Evolutionary conservation across 345 rosid genomes (phyloP), one percentile per base, ranked within the genome.

Genomic region (Psidium guajava): DNA sequence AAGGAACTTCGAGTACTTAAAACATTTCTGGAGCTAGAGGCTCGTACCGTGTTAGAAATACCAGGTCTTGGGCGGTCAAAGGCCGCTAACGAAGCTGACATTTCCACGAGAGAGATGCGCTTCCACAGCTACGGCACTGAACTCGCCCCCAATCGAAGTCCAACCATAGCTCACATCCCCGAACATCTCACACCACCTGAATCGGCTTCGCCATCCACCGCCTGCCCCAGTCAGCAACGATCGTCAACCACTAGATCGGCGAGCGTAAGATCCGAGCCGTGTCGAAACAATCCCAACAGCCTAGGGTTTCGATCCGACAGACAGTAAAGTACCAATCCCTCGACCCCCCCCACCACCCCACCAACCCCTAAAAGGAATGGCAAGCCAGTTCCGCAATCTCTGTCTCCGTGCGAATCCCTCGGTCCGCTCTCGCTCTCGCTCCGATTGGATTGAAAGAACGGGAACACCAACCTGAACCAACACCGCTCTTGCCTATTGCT

Each of bases 11-110:
- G 24, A 27, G 7, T 57, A 75, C 85, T 69, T 5, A 20, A 59
- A 59, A 40, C 77, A 69, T 18, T 69, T 69, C 47, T 40, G 77
- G 47, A 69, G 77, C 77, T 40, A 40, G 77, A 69, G 47, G 40
- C 77, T 36, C 77, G 24, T 91, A 96, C 99, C 99, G 96, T 91
- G 90, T 94, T 95, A 21, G 98, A 89, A 83, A 91, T 87, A 81
- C 93, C 92, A 42, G 53, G 90, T 85, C 96, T 92, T 8, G 96
- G 94, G 86, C 98, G 95, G 91, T 96, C 99, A 88, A 95, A 90
- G 90, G 95, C 93, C 84, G 96, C 94, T 90, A 93, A 84, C 86
- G 99, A 89, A 93, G 91, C 92, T 90, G 97, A 94, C 99, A 96
- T 96, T 92, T 89, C 82, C 87, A 50, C 77, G 36, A 69, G 11